Evolutionary conservation across 306 rosid species (phyloP), one percentile per base, ranked within the genome.

Genomic region (Spatholobus suberectus): DNA sequence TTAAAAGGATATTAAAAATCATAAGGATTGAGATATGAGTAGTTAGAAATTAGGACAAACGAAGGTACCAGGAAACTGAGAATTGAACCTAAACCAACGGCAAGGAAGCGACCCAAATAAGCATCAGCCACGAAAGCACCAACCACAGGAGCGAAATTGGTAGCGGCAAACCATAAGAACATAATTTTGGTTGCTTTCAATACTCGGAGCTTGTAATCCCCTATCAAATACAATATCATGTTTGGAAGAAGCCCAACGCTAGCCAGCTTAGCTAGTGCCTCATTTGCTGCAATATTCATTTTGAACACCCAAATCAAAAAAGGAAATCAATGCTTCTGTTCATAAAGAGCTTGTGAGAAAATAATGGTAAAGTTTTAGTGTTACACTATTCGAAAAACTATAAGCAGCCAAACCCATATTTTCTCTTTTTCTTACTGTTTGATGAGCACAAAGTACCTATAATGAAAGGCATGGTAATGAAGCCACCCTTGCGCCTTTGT

Each of bases 111-210:
- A 66, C 95, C 97, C 69, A 91, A 71, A 70, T 75, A 90, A 73
- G 94, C 90, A 92, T 92, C 95, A 32, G 93, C 83, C n/a, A 88
- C n/a, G 34, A 91, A 89, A 15, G 97, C 97, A 26, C 84, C 95
- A 14, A 91, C 0, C 27, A 89, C 10, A 32, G 97, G 95, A 83
- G 80, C 35, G 63, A 93, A 84, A 81, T 91, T 89, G 23, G 87
- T 66, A 6, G 88, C 88, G 9, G 93, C 94, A 41, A 85, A 58
- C 97, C 95, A 90, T 0, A 83, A 80, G 70, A 84, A 75, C 24
- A 92, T 13, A 4, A 88, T 57, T 44, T 83, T 91, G 3, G 85
- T 81, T 29, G 86, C 93, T 76, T 83, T 81, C 62, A 85, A 52
- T 1, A 91, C 76, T 57, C 88, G 23, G 35, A 93, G 15, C 3